These are phyloP conservation scores for Cyclotella cryptica DNA, from an alignment of 108 stramenopile genomes.

Conservation along the genomic window DNA sequence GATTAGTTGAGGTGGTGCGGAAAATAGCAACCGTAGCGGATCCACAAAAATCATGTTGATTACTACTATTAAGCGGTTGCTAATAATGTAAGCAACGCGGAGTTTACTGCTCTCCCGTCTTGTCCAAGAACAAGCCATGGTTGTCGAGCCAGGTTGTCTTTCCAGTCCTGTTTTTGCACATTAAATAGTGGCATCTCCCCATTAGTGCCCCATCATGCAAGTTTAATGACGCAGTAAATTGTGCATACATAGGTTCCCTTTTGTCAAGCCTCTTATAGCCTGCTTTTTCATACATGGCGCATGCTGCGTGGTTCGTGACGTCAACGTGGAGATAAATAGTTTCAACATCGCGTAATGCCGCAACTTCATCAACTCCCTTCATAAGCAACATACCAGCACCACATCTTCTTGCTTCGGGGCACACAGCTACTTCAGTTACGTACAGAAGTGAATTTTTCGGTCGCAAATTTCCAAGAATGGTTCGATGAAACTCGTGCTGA, in stretches of 20 bases:
- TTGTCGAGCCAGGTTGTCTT: slow-evolving; percentile 66
- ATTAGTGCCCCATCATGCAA: slow-evolving; percentile 82
- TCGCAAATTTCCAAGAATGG: slow-evolving; percentile 64
- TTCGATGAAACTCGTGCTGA: slow-evolving; percentile 82
- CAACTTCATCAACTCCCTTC: slow-evolving; percentile 71
- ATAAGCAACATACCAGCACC: slow-evolving; percentile 69
- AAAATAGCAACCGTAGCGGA: slow-evolving; percentile 33
- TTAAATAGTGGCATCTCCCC: slow-evolving; percentile 69
- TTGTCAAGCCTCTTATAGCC: slow-evolving; percentile 64
- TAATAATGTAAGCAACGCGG: background rate
- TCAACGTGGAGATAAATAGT: slow-evolving; percentile 88
- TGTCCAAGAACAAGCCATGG: slow-evolving; percentile 17
- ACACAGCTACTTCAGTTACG: slow-evolving; percentile 87
- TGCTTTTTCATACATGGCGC: slow-evolving; percentile 66
- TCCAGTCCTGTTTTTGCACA: slow-evolving; percentile 62
- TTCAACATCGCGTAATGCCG: slow-evolving; percentile 69
- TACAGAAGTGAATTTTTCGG: slow-evolving; percentile 71
- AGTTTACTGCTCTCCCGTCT: too few relatives aligned
- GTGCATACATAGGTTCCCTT: slow-evolving; percentile 63
- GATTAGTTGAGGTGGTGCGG: slow-evolving; percentile 33
- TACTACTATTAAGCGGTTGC: background rate
- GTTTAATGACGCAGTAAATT: slow-evolving; percentile 83
- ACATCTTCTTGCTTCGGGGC: slow-evolving; percentile 59
- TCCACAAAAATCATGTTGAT: slow-evolving; percentile 15
- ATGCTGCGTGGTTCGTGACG: slow-evolving; percentile 71